A percentile compares a stretch with the other conserved stretches of the same genome.
Conservation (phyloP, 768 basidiomycete species). For the Suillus cothurnatus region DNA sequence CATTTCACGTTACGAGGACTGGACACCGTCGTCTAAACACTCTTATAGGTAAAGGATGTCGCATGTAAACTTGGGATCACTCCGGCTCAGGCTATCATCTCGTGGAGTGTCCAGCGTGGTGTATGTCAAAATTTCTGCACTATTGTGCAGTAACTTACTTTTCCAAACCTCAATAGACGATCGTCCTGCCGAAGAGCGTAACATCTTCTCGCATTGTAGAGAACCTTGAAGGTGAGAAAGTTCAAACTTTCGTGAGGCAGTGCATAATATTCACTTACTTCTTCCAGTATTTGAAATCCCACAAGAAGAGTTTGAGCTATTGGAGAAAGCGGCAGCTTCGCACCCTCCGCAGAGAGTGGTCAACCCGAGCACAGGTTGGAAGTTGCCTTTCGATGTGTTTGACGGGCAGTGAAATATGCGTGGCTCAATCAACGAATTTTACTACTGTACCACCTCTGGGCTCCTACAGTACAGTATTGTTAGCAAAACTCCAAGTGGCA, state of each 20-base stretch:
- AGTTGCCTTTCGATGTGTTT: slow-evolving; percentile 63
- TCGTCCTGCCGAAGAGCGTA: slow-evolving; percentile 79
- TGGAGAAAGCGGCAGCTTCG: slow-evolving; percentile 42
- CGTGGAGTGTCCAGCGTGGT: slow-evolving; percentile 78
- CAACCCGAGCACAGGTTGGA: slow-evolving; percentile 65
- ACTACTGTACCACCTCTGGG: neutral
- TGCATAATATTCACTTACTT: neutral
- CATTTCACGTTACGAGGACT: neutral
- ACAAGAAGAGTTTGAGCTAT: slow-evolving; percentile 40
- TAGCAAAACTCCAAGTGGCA: neutral
- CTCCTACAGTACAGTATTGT: neutral
- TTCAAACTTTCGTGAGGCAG: neutral
- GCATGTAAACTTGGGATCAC: slow-evolving; percentile 67
- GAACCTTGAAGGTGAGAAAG: slow-evolving; percentile 62
- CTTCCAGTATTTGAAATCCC: slow-evolving; percentile 36
- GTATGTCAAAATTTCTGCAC: slow-evolving; percentile 38
- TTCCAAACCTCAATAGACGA: slow-evolving; percentile 42
- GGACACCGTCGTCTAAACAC: neutral
- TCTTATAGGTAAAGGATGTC: slow-evolving; percentile 50
- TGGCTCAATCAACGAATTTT: neutral
- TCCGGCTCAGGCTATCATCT: slow-evolving; percentile 74
- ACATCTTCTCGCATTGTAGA: slow-evolving; percentile 67
- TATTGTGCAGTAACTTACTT: neutral
- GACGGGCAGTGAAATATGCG: slow-evolving; percentile 39
- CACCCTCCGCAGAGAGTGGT: slow-evolving; percentile 58